A percentile compares a stretch with the other conserved stretches of the same genome.
Evolutionary conservation across 805 yeast species (phyloP).

Genomic region (Candida odintsovae): DNA sequence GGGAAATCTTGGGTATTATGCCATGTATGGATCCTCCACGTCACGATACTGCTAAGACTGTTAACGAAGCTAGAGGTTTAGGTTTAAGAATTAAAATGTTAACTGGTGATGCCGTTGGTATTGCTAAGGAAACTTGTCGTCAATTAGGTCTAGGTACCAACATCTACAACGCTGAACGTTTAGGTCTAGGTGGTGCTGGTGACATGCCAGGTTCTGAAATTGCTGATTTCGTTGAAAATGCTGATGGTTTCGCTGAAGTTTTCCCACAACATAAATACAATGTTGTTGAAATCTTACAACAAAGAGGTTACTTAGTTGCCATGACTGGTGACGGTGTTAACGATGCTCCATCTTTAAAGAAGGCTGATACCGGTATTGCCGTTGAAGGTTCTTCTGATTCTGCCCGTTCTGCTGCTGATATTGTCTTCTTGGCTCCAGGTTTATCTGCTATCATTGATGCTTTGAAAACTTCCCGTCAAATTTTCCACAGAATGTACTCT

Average conservation of each 20-base stretch:
- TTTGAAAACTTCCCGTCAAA: constrained; percentile 90
- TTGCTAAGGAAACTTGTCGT: constrained; percentile 97
- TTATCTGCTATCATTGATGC: constrained; percentile 92
- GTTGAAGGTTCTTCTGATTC: constrained; percentile 98
- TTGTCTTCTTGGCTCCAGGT: constrained; percentile 94
- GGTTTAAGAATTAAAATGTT: constrained; percentile 97
- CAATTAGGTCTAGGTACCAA: constrained; percentile 95
- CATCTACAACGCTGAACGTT: constrained; percentile 94
- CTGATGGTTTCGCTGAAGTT: constrained; percentile 98
- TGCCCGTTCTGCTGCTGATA: constrained; percentile 95
- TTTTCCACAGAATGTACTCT: constrained; percentile 99
- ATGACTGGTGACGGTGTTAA: constrained; percentile 99
- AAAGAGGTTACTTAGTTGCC: constrained; percentile 95
- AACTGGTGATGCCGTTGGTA: constrained; percentile 99
- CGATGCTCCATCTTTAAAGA: constrained; percentile 96
- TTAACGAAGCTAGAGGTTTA: constrained; percentile 80
- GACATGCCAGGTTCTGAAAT: constrained; percentile 96
- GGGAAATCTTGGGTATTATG: constrained; percentile 97
- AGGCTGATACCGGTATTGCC: constrained; percentile 95
- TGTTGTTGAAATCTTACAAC: constrained; percentile 92
- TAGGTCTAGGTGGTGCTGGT: constrained; percentile 90
- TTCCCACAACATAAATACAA: constrained; percentile 97
- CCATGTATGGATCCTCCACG: constrained; percentile 99
- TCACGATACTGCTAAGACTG: constrained; percentile 95
- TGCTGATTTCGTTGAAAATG: constrained; percentile 96